Base-by-base conservation (phyloP, 306 rosid species). In the Lupinus albus region DNA sequence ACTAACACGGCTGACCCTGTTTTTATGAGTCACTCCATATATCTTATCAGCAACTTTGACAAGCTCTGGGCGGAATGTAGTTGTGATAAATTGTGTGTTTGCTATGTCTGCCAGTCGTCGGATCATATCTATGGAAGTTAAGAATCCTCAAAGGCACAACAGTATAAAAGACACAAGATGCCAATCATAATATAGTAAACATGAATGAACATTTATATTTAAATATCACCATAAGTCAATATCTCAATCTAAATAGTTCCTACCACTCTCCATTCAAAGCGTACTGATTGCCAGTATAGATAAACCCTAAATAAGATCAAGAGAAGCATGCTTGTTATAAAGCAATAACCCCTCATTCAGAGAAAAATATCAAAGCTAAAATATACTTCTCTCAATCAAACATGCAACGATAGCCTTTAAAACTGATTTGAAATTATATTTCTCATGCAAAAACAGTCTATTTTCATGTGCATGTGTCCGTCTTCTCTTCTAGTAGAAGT, bases 41-140 rank as follows among this genome's bases (percentile, higher is more conserved):
- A 93, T 86, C 85, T 88, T 82, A 84, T 93, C 94, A 46, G 99
- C 87, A 78, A 90, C 94, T 81, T 88, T 90, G 68, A 93, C 97
- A 64, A 93, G 99, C 83, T 93, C 99, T 47, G 88, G 87, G 14
- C 97, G 84, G 59, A 93, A 90, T 9, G 99, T 93, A 14, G 99
- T 93, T 4, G 97, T 86, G 73, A 93, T 93, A 78, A 93, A 93
- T 82, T 93, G 99, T 17, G 99, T 90, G 73, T 75, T 86, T 14
- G 89, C 87, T 68, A 81, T 65, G 78, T 93, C 99, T 13, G 97
- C 94, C 82, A 89, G 76, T 36, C 97, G 87, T 6, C 94, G 96
- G 69, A 93, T 88, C 99, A 90, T 93, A 78, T 93, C 99, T 93
- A 81, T 20, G 41, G 38, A 76, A 46, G 77, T 89, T 74, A 84